Evolutionary conservation across 306 rosid species (phyloP), one percentile per base, ranked within the genome.

Genomic region (Bauhinia variegata): DNA sequence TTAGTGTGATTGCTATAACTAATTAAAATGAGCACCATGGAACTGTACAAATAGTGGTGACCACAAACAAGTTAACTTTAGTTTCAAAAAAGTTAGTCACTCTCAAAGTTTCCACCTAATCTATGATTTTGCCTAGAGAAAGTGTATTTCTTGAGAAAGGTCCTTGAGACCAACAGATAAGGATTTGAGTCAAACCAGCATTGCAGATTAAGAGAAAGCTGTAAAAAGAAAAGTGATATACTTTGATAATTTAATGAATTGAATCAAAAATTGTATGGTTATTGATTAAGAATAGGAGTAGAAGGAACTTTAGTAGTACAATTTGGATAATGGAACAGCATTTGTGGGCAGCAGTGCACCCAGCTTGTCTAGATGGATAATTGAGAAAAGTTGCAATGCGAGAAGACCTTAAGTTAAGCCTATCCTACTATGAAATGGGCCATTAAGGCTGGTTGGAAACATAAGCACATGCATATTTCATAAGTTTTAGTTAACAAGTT

Each of bases 381-480:
- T 12, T 71, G 59, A 68, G n/a, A n/a, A n/a, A n/a, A 74, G 60
- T 63, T 39, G n/a, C n/a, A 73, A 51, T 60, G 64, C 65, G 87
- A 83, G 86, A 83, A 78, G 91, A 77, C 91, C 63, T 66, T 60
- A 70, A 83, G 65, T 78, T 84, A n/a, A n/a, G n/a, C n/a, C n/a
- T n/a, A 78, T 80, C 82, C 48, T 56, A 75, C 73, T 81, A n/a
- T n/a, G 79, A 80, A 63, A 80, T 78, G 88, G 88, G 58, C 86
- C 87, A 78, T 87, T 86, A 78, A 83, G 77, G 34, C 48, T 31
- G 50, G 72, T 68, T 72, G 82, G 82, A 81, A 86, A 86, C 96
- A 91, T 62, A 71, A 79, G 87, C 95, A 91, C 96, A 91, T 91
- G 97, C 87, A 77, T 75, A 76, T 77, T 79, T 79, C 82, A 80